A percentile compares a stretch with the other conserved stretches of the same genome.
Evolutionary conservation across 495 filamentous ascomycete species (phyloP).

Genomic region (Penicillium roqueforti): DNA sequence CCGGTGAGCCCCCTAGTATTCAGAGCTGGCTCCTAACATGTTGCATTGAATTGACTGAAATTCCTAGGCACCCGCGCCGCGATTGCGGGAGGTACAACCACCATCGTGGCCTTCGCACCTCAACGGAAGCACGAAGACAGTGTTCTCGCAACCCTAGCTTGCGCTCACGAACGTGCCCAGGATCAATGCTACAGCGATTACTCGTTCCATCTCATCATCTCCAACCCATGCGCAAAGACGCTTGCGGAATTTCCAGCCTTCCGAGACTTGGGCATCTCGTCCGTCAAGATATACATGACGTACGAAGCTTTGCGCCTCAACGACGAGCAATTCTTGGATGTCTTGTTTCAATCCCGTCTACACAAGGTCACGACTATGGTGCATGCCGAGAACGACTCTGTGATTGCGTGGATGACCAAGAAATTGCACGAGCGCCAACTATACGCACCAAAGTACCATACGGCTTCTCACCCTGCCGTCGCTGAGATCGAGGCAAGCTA

Average conservation of each 20-base stretch:
- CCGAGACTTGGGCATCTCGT: background rate
- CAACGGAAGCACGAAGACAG: background rate
- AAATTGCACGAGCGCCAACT: background rate
- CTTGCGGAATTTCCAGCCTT: background rate
- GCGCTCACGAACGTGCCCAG: background rate
- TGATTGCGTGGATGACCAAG: background rate
- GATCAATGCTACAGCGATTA: background rate
- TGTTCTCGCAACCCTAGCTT: background rate
- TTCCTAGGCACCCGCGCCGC: background rate
- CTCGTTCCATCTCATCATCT: background rate
- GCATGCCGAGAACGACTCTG: background rate
- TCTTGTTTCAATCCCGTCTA: background rate
- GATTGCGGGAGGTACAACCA: background rate
- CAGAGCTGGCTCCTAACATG: background rate
- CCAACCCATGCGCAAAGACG: background rate
- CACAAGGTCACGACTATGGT: background rate
- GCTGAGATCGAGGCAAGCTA: background rate
- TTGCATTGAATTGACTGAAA: background rate
- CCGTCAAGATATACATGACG: background rate
- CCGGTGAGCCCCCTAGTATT: background rate
- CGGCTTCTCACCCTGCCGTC: background rate
- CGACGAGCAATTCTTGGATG: background rate
- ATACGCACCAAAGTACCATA: background rate
- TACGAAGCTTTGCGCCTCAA: background rate
- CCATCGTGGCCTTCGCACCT: background rate